Evolutionary conservation across 352 stramenopile genomes (phyloP), one percentile per base, ranked within the genome.

Genomic region (Pythium graminicola): DNA sequence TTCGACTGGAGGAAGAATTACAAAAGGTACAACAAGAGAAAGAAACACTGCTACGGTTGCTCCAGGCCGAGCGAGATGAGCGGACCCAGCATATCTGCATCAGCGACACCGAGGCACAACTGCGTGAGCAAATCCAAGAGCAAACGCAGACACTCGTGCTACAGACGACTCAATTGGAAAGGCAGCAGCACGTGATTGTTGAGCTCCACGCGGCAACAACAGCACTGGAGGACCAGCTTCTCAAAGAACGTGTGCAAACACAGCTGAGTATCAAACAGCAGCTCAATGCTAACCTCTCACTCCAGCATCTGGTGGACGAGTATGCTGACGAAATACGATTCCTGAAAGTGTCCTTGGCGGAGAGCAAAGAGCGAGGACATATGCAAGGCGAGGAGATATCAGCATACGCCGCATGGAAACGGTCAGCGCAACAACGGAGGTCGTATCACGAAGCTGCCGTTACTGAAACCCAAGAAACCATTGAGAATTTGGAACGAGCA

Each of bases 131-230:
- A 4, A 45, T 57, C 19, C n/a, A 48, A 26, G 36, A 65, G 29
- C 40, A 72, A 10, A 28, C 27, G 4, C 13, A 26, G 1, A 43
- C 65, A 23, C 9, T 73, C 4, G 11, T 52, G 7, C 35, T 64
- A 2, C 62, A 80, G 41, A 54, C 50, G 4, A 44, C 11, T 0
- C 58, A 60, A 2, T 38, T 71, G 7, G 28, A 65, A 20, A 47
- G 63, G 24, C 65, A 77, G 54, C 62, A 70, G 6, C 57, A 67
- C 24, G 45, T 54, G 32, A 50, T 75, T n/a, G 19, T 62, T 13
- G 52, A 47, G 9, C 46, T 83, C 1, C 54, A 67, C 26, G 22
- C 47, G 1, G 22, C 50, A 3, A 68, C 55, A 24, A 61, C 72
- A 8, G 32, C 28, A 22, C 19, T 81, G 16, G 48, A 73, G 14